Percentiles rank a stretch among this genome's conserved stretches.
Evolutionary conservation across 306 rosid genomes (phyloP).

Genomic region (Begonia masoniana): DNA sequence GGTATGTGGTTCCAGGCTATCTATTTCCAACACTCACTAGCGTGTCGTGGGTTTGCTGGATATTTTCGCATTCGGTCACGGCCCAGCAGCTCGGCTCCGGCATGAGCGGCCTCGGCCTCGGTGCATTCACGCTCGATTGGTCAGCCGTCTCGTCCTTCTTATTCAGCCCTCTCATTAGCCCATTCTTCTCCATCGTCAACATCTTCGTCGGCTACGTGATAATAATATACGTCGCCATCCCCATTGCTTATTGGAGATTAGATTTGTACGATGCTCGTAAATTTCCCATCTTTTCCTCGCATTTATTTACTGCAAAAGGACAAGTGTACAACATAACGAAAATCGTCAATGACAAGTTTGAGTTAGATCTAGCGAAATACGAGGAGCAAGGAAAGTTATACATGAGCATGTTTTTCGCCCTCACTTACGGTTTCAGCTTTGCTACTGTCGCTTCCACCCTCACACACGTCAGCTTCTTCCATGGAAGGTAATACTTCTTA

Average conservation of each 20-base stretch:
- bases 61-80: constrained; percentile 61
- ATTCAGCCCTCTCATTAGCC: constrained; percentile 67
- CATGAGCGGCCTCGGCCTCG: constrained; percentile 68
- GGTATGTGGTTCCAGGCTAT: constrained; percentile 59
- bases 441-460: constrained; percentile 69
- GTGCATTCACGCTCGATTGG: constrained; percentile 73
- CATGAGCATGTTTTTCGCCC: constrained; percentile 53
- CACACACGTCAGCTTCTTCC: constrained; percentile 57
- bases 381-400: constrained; percentile 44
- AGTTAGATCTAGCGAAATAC: constrained; percentile 34
- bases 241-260: constrained; percentile 54
- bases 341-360: constrained; percentile 50
- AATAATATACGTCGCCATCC: constrained; percentile 35
- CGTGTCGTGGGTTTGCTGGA: constrained; percentile 68
- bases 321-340: constrained; percentile 37
- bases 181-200: constrained; percentile 63
- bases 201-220: constrained; percentile 39
- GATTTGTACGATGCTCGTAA: constrained; percentile 33
- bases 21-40: constrained; percentile 46
- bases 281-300: constrained; percentile 69
- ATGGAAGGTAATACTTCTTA: constrained; percentile 43
- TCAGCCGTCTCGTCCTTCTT: constrained; percentile 55
- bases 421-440: constrained; percentile 66
- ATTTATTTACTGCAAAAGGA: constrained; percentile 52
- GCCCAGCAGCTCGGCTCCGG: constrained; percentile 84